Base-by-base conservation (phyloP, 2,329 filamentous ascomycete species). In the Neofusicoccum laricinum region DNA sequence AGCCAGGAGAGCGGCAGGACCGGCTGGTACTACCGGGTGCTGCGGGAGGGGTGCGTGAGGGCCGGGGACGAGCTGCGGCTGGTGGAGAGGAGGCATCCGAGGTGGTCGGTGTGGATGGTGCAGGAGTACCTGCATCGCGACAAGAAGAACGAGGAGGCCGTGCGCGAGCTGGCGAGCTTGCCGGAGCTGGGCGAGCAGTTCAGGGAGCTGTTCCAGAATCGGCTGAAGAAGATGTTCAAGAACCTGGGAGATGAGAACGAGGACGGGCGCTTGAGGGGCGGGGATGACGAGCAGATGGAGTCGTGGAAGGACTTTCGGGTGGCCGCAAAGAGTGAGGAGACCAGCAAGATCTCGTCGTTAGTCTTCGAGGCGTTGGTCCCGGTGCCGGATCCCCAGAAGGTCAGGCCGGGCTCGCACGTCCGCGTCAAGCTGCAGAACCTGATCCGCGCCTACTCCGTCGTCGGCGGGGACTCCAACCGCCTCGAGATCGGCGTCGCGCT, bases 21-120 rank as follows among this genome's bases (percentile, higher is more conserved):
- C 0, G 88, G 88, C 0, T 90, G 87, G 87, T 85, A 89, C 71
- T 89, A 89, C 68, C 82, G 87, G 2, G 84, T 90, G 1, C 70
- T 89, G 15, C 76, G 77, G 2, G 80, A 84, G 36, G 88, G 88
- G 0, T 76, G 71, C 0, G 81, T 90, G 46, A 73, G 78, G 17
- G 80, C 80, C 0, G 87, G 87, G 7, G 86, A 89, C 68, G 76
- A 80, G 68, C 83, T 90, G 66, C 74, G 73, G 4, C 76, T 90
- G 0, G 75, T 88, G 0, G 81, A 85, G 71, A 79, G 87, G 12
- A 79, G 73, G 19, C 78, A 85, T 75, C 86, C 86, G 0, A 69
- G 78, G 45, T 90, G 88, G 88, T 87, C 86, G 0, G 81, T 90
- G 38, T 85, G 86, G 71, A 78, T 83, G 11, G 76, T 90, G 0